Evolutionary conservation across 179 eudicot species (phyloP).

Genomic region (Patellifolia procumbens): DNA sequence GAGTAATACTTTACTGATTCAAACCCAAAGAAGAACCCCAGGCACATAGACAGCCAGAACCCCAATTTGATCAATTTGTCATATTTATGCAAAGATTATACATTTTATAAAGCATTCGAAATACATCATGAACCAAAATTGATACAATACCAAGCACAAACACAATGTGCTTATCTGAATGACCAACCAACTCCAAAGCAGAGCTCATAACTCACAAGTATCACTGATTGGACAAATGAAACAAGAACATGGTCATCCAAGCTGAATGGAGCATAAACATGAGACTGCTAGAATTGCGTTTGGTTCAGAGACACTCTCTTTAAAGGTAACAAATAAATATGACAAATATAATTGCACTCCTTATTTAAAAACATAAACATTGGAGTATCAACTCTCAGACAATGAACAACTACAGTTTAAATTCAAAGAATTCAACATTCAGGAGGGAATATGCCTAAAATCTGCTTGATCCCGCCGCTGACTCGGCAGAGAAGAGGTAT

Average conservation of each 20-base stretch:
- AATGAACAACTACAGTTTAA: slow-evolving; percentile 9
- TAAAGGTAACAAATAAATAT: slow-evolving; percentile 5
- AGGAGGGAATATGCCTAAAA: slow-evolving; percentile 30
- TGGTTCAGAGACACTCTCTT: slow-evolving; percentile 10
- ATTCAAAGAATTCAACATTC: slow-evolving; percentile 11
- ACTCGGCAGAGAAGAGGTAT: slow-evolving; percentile 78
- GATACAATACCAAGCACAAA: too few relatives aligned
- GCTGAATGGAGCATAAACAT: slow-evolving; percentile 11
- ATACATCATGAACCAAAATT: too few relatives aligned
- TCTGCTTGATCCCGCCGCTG: slow-evolving; percentile 62
- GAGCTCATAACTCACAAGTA: neutral
- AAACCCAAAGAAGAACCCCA: too few relatives aligned
- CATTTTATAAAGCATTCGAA: too few relatives aligned
- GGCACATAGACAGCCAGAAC: too few relatives aligned
- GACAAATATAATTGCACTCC: slow-evolving; percentile 19
- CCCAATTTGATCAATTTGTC: too few relatives aligned
- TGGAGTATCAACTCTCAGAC: slow-evolving; percentile 11
- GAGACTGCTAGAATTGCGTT: slow-evolving; percentile 11
- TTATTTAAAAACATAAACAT: slow-evolving; percentile 28
- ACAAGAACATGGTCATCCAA: neutral
- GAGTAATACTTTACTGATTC: too few relatives aligned
- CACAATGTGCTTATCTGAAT: too few relatives aligned
- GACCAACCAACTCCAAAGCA: neutral
- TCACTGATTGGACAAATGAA: neutral
- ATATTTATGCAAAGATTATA: too few relatives aligned